Base-by-base conservation (phyloP, 2,329 filamentous ascomycete species). In the Dothideomycetidae sp. region DNA sequence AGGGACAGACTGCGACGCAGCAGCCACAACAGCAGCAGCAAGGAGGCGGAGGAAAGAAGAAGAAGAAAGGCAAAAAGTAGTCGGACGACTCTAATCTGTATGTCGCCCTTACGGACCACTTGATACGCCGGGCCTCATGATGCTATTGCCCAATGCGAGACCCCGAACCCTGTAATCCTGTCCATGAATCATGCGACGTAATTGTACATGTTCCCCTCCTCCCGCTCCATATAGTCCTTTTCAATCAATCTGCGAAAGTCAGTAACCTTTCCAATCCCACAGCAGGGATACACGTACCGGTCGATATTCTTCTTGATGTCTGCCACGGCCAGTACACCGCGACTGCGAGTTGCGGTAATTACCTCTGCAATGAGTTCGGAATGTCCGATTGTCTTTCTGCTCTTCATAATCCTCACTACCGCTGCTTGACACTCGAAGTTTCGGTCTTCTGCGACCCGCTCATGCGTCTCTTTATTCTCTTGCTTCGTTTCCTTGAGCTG, bases 271-370 rank as follows among this genome's bases (percentile, higher is more conserved):
- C n/a, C n/a, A n/a, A n/a, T n/a, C n/a, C n/a, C 14, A 9, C 31
- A 15, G 34, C 33, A 29, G 34, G 13, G 3, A 23, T n/a, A 34
- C 18, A 69, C 78, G 52, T 60, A 86, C 75, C 82, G 85, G 59
- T 96, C 90, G 58, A 98, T 94, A 57, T 96, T 92, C 63, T 80
- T 78, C 73, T 98, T 98, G 47, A 98, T 96, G 45, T 90, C 84
- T 2, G 68, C 67, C 29, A 85, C 72, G 53, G 93, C 86, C 42
- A 98, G 67, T 12, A 82, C 83, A 10, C 90, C 92, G 38, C 90
- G 70, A 47, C 73, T 82, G 64, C 78, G 82, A 2, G 88, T 98
- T 53, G 88, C 76, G 50, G 78, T 81, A 53, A 98, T 94, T 12
- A 93, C 85, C 63, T 96, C 86, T 2, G 80, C 77, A 13, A 96